phyloP scores from a whole-genome alignment of 495 filamentous ascomycete genomes.

The Glarea lozoyensis region DNA sequence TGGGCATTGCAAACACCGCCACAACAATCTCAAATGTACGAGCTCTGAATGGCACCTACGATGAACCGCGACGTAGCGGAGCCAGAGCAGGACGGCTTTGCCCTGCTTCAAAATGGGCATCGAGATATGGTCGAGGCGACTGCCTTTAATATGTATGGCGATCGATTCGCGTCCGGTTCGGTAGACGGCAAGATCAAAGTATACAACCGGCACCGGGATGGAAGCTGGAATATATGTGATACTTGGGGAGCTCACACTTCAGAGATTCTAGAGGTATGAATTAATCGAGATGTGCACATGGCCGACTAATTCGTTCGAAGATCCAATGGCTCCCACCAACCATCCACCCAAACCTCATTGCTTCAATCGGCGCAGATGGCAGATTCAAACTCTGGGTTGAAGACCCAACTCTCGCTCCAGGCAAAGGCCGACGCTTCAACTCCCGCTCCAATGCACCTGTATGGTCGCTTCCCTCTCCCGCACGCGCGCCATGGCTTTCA shows the following conservation, averaged over 20 bases:
- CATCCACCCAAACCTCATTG: conserved; percentile 47
- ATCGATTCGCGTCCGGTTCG: conserved; percentile 80
- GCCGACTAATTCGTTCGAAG: no score
- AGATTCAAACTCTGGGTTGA: conserved; percentile 86
- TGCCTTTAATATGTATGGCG: conserved; percentile 73
- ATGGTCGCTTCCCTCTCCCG: conserved; percentile 33
- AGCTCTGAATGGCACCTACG: conserved; percentile 6
- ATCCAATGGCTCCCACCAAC: conserved; percentile 65
- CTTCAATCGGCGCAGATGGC: conserved; percentile 73
- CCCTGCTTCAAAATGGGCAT: conserved; percentile 50
- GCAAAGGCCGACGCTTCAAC: conserved; percentile 69
- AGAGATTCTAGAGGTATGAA: conserved; percentile 73
- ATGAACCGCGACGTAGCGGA: conserved; percentile 5
- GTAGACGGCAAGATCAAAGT: conserved; percentile 91
- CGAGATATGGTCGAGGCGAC: conserved; percentile 61
- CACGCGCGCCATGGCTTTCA: conserved; percentile 60
- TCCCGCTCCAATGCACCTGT: conserved; percentile 24
- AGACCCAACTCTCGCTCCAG: conserved; percentile 63
- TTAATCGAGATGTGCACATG: no score
- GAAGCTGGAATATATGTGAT: conserved; percentile 71
- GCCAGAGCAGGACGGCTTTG: conserved; percentile 26
- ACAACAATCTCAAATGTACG: no score
- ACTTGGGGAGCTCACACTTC: conserved; percentile 87
- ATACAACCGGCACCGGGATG: conserved; percentile 71
- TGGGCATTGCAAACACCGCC: no score